A percentile compares a stretch with the other conserved stretches of the same genome.
These are phyloP conservation scores for Zhuliangozyma blackwelliae DNA, from an alignment of 1,139 yeast genomes.

Conservation along the genomic window DNA sequence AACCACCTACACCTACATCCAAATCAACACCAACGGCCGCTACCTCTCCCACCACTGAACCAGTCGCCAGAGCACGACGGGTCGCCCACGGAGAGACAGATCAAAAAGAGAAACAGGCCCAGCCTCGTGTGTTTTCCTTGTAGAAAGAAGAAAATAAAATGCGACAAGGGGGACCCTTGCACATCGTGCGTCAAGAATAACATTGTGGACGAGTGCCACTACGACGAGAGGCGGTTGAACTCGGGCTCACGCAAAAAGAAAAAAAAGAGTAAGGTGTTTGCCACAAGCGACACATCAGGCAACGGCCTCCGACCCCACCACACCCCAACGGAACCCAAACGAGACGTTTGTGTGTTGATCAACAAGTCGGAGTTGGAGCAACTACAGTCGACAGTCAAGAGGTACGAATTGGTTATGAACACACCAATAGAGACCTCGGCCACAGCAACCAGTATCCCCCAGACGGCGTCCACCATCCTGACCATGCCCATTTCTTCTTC, in stretches of 20 bases:
- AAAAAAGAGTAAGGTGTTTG: not conserved
- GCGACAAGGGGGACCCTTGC: slow-evolving; percentile 40
- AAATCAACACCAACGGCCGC: too few relatives aligned
- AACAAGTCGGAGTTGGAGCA: slow-evolving; percentile 11
- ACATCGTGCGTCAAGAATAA: slow-evolving; percentile 33
- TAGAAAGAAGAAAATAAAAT: slow-evolving; percentile 37
- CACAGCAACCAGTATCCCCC: too few relatives aligned
- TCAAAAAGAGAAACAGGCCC: slow-evolving; percentile 30
- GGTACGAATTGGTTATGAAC: slow-evolving; percentile 5
- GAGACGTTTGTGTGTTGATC: slow-evolving; percentile 12
- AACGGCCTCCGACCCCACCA: too few relatives aligned
- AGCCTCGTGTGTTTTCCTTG: slow-evolving; percentile 39
- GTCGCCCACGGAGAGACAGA: not conserved
- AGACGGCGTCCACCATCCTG: not conserved
- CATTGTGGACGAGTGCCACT: slow-evolving; percentile 7
- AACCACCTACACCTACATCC: too few relatives aligned
- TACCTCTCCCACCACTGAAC: too few relatives aligned
- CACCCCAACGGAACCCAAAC: not conserved
- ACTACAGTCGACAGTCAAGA: slow-evolving; percentile 10
- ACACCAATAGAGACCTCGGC: not conserved
- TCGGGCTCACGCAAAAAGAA: slow-evolving; percentile 1
- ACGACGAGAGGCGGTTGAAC: slow-evolving; percentile 8
- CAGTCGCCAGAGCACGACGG: too few relatives aligned
- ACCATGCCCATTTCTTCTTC: too few relatives aligned
- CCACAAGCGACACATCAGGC: too few relatives aligned